Conservation (phyloP, 2,329 filamentous ascomycete species). For the Paramyrothecium sp. region DNA sequence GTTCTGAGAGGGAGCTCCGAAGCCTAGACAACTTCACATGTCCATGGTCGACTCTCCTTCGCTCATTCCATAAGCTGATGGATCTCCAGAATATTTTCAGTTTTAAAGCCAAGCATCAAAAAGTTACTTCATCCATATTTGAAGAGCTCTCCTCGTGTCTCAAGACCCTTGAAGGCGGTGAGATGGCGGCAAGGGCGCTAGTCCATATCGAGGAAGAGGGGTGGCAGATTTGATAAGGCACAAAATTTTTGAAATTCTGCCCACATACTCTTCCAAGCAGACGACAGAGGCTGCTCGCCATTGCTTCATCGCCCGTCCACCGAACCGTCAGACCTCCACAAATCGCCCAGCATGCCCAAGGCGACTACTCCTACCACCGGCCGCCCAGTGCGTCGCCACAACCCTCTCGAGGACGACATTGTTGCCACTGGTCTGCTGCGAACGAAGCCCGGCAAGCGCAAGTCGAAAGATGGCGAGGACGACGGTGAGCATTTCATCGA, state of each 20-base stretch:
- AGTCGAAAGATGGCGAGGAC: slow-evolving; percentile 59
- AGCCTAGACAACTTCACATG: too few species aligned
- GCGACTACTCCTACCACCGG: slow-evolving; percentile 58
- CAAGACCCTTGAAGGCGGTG: slow-evolving; percentile 25
- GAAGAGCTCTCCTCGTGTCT: too few species aligned
- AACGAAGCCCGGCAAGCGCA: slow-evolving; percentile 71
- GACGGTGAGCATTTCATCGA: slow-evolving; percentile 75
- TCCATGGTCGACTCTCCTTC: too few species aligned
- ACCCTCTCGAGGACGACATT: slow-evolving; percentile 88
- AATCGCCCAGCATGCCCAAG: slow-evolving; percentile 69
- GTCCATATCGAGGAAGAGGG: slow-evolving; percentile 28
- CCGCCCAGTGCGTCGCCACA: slow-evolving; percentile 70
- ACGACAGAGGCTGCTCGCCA: background rate
- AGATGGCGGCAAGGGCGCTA: slow-evolving; percentile 19
- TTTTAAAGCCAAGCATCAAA: too few species aligned
- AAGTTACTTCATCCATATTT: too few species aligned
- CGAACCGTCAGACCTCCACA: background rate
- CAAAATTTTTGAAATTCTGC: slow-evolving; percentile 32
- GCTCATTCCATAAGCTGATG: too few species aligned
- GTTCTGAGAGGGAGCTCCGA: too few species aligned
- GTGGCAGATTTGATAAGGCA: slow-evolving; percentile 38
- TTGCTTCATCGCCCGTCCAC: background rate
- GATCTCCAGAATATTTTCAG: too few species aligned
- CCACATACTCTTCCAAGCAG: slow-evolving; percentile 13
- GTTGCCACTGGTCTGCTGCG: slow-evolving; percentile 68